phyloP scores from a whole-genome alignment of 2,329 filamentous ascomycete species.

The Bipolaris sorokiniana region DNA sequence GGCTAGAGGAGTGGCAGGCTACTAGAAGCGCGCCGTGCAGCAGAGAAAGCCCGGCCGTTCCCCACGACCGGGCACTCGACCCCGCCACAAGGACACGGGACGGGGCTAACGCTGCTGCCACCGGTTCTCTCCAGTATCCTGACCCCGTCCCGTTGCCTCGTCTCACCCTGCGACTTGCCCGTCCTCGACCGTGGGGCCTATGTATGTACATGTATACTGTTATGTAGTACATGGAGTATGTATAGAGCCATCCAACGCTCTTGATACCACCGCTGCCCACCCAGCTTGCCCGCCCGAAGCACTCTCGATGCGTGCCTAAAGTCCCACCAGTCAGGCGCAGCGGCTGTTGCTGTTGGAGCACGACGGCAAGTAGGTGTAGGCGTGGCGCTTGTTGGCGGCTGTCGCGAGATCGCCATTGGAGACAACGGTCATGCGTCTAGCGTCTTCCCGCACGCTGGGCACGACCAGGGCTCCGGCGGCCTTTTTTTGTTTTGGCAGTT shows the following conservation, averaged over 20 bases:
- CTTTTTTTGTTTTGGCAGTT: not conserved
- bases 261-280: too few relatives aligned
- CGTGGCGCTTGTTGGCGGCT: constrained; percentile 16
- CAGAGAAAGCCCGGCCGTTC: constrained; percentile 5
- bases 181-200: too few relatives aligned
- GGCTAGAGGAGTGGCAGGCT: constrained; percentile 5
- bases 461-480: constrained; percentile 5
- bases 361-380: constrained; percentile 11
- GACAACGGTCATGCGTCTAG: constrained; percentile 11
- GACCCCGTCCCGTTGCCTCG: not conserved
- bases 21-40: constrained; percentile 2
- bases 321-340: constrained; percentile 17
- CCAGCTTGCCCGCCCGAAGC: too few relatives aligned
- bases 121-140: constrained; percentile 2
- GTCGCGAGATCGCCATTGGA: constrained; percentile 5
- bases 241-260: too few relatives aligned
- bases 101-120: constrained; percentile 14
- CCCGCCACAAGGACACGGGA: constrained; percentile 18
- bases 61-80: constrained; percentile 19
- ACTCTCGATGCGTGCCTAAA: constrained; percentile 1
- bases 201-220: too few relatives aligned
- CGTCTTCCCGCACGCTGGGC: constrained; percentile 14
- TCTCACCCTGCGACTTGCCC: not conserved
- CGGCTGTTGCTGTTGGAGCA: constrained; percentile 12
- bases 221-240: too few relatives aligned